A percentile compares a stretch with the other conserved stretches of the same genome.
Evolutionary conservation across 257 asterid genomes (phyloP).

Genomic region (Henckelia pumila): DNA sequence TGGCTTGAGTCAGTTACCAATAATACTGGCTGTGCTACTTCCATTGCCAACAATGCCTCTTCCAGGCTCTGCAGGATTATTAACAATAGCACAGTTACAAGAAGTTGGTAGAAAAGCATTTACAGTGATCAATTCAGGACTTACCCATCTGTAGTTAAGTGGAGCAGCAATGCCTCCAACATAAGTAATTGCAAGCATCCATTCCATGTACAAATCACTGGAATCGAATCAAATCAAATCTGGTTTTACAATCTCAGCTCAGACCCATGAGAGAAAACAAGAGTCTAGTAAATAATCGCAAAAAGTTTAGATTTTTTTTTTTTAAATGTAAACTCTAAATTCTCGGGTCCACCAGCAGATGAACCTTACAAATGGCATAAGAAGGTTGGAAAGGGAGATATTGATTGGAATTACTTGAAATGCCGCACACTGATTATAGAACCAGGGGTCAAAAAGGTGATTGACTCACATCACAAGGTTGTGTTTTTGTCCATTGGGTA

Average conservation of each 20-base stretch:
- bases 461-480: too few species aligned
- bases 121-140: slow-evolving; percentile 7
- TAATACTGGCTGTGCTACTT: slow-evolving; percentile 57
- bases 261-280: neutral
- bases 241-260: neutral
- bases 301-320: neutral
- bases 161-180: slow-evolving; percentile 94
- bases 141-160: slow-evolving; percentile 87
- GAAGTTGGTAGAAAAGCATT: neutral
- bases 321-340: slow-evolving; percentile 12
- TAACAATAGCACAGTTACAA: slow-evolving; percentile 10
- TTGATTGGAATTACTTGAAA: too few species aligned
- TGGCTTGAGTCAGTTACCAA: slow-evolving; percentile 58
- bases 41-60: slow-evolving; percentile 78
- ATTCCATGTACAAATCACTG: slow-evolving; percentile 83
- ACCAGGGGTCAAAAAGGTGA: too few species aligned
- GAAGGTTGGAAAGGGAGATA: too few species aligned
- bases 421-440: too few species aligned
- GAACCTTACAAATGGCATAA: too few species aligned
- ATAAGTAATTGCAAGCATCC: slow-evolving; percentile 82
- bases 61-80: slow-evolving; percentile 60
- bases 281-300: slow-evolving; percentile 78
- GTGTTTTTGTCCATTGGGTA: too few species aligned
- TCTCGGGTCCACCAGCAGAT: too few species aligned
- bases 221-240: slow-evolving; percentile 21